phyloP scores from a whole-genome alignment of 1,139 yeast species.

The Taphrina confusa region DNA sequence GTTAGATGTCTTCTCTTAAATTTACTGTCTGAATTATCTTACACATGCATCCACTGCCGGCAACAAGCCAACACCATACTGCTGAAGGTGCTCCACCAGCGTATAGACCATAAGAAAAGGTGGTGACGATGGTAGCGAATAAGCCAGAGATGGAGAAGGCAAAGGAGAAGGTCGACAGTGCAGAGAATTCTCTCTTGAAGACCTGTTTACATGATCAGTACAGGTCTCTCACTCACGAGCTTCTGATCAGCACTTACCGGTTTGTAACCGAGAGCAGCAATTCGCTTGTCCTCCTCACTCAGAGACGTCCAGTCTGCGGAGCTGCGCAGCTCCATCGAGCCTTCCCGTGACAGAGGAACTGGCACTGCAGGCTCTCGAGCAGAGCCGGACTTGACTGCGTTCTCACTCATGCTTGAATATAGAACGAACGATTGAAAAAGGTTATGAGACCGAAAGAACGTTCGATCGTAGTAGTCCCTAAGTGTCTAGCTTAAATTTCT shows the following conservation, averaged over 20 bases:
- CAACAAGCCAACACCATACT: slow-evolving; percentile 37
- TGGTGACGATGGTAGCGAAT: slow-evolving; percentile 62
- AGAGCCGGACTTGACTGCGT: background rate
- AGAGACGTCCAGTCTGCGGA: slow-evolving; percentile 29
- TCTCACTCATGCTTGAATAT: slow-evolving; percentile 4
- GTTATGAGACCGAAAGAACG: too few species aligned
- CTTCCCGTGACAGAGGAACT: slow-evolving; percentile 1
- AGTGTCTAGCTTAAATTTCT: too few species aligned
- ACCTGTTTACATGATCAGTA: slow-evolving; percentile 54
- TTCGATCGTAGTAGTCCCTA: too few species aligned
- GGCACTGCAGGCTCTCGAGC: background rate
- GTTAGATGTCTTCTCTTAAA: background rate
- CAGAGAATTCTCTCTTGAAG: slow-evolving; percentile 65
- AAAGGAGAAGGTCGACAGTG: slow-evolving; percentile 55
- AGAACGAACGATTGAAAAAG: too few species aligned
- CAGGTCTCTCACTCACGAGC: background rate
- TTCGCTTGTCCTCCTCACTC: slow-evolving; percentile 35
- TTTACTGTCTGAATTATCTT: slow-evolving; percentile 54
- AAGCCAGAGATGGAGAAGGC: slow-evolving; percentile 73
- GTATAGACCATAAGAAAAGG: slow-evolving; percentile 44
- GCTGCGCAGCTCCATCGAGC: slow-evolving; percentile 5
- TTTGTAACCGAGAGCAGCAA: slow-evolving; percentile 61
- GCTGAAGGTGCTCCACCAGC: slow-evolving; percentile 36
- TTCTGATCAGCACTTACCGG: slow-evolving; percentile 50
- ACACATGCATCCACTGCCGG: slow-evolving; percentile 42